phyloP scores from a whole-genome alignment of 2,329 filamentous ascomycete genomes.

The Knoxdaviesia proteae region DNA sequence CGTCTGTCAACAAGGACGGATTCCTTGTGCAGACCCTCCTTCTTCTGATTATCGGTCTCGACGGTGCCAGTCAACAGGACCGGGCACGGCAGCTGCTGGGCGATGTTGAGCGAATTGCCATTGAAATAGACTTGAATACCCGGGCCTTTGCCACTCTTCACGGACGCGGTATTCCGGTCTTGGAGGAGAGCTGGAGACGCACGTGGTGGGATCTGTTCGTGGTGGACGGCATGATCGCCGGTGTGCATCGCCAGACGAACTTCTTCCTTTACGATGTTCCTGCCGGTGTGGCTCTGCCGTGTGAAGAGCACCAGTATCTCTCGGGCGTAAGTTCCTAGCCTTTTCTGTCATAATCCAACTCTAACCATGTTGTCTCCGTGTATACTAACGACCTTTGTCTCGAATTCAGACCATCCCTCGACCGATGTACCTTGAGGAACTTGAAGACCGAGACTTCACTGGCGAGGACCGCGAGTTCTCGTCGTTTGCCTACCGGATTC shows the following conservation, averaged over 20 bases:
- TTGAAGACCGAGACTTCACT: constrained; percentile 56
- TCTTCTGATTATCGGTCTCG: constrained; percentile 55
- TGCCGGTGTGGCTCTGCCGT: constrained; percentile 54
- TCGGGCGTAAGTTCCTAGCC: constrained; percentile 25
- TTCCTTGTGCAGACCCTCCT: constrained; percentile 61
- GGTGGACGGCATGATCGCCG: constrained; percentile 69
- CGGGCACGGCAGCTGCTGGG: constrained; percentile 46
- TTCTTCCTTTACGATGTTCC: constrained; percentile 48
- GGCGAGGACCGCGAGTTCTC: constrained; percentile 54
- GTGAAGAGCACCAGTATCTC: constrained; percentile 57
- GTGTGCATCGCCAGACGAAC: constrained; percentile 51
- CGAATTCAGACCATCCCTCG: constrained; percentile 29
- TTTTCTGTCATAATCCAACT: neutral
- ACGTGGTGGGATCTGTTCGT: constrained; percentile 81
- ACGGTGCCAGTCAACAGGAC: constrained; percentile 53
- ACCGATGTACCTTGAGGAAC: constrained; percentile 46
- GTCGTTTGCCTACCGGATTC: constrained; percentile 68
- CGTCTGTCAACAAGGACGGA: constrained; percentile 26
- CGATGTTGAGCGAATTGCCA: constrained; percentile 47
- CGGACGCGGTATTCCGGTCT: constrained; percentile 40
- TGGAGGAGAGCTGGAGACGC: constrained; percentile 68
- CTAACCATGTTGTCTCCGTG: constrained; percentile 2
- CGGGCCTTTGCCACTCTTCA: constrained; percentile 42
- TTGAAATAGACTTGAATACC: constrained; percentile 58
- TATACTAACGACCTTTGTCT: constrained; percentile 1